Evolutionary conservation across 2,329 filamentous ascomycete species (phyloP).

Genomic region (Ceratocystis lukuohia): DNA sequence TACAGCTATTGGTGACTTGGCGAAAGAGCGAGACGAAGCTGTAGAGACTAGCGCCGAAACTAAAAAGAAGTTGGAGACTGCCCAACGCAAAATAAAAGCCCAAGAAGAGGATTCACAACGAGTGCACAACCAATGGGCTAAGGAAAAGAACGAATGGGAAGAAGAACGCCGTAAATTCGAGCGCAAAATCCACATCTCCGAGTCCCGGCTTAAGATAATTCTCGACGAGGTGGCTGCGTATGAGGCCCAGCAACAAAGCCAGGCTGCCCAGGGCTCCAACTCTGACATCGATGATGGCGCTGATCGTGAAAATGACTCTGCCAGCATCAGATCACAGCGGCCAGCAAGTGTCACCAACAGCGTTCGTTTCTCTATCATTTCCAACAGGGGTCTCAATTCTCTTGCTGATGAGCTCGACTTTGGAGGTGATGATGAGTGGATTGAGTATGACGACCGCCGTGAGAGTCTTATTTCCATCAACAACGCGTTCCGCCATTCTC

Average conservation of each 20-base stretch:
- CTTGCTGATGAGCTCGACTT: slow-evolving; percentile 86
- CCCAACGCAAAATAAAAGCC: slow-evolving; percentile 61
- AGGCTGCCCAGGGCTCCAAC: slow-evolving; percentile 24
- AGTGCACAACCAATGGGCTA: slow-evolving; percentile 66
- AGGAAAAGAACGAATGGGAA: slow-evolving; percentile 75
- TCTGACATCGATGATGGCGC: slow-evolving; percentile 46
- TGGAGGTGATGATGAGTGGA: slow-evolving; percentile 61
- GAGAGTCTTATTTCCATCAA: slow-evolving; percentile 44
- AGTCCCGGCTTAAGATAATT: slow-evolving; percentile 69
- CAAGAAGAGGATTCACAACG: slow-evolving; percentile 75
- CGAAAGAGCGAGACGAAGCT: slow-evolving; percentile 74
- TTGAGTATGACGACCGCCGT: slow-evolving; percentile 53
- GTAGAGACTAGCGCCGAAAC: slow-evolving; percentile 58
- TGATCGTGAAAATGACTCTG: slow-evolving; percentile 54
- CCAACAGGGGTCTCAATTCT: slow-evolving; percentile 50
- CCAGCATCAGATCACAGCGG: slow-evolving; percentile 43
- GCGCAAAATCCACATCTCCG: slow-evolving; percentile 76
- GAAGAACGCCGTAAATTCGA: slow-evolving; percentile 71
- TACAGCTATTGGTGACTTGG: slow-evolving; percentile 70
- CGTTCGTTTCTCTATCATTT: slow-evolving; percentile 60
- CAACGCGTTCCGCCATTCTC: slow-evolving; percentile 33
- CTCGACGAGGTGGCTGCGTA: slow-evolving; percentile 72
- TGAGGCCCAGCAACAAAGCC: slow-evolving; percentile 41
- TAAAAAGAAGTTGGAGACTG: slow-evolving; percentile 60
- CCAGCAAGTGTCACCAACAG: slow-evolving; percentile 62